Percentiles rank a stretch among this genome's conserved stretches.
Evolutionary conservation across 2,329 filamentous ascomycete species (phyloP).

Genomic region (Daldinia sp.): DNA sequence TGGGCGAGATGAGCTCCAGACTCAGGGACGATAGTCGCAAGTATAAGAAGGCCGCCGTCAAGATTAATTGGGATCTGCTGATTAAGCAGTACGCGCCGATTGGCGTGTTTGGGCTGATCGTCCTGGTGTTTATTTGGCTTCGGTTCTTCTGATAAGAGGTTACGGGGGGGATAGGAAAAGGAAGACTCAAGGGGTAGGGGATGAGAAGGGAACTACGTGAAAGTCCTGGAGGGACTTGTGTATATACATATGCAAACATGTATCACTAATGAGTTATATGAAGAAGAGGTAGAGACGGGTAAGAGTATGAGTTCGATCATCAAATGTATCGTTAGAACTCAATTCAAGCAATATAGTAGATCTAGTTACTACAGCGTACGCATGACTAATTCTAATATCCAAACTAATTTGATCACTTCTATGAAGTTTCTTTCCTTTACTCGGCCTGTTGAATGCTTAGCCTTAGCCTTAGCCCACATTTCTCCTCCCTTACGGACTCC

Average conservation of each 20-base stretch:
- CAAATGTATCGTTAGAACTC: conserved; percentile 19
- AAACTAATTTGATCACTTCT: conserved; percentile 21
- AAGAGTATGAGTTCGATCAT: conserved; percentile 12
- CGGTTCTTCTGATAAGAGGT: conserved; percentile 78
- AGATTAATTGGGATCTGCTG: conserved; percentile 98
- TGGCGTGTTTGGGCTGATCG: conserved; percentile 81
- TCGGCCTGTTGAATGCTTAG: conserved; percentile 9
- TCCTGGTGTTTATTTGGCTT: conserved; percentile 91
- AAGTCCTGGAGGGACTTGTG: neutral
- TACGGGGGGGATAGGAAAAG: neutral
- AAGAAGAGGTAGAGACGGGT: neutral
- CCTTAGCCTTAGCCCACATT: neutral
- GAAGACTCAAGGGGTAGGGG: neutral
- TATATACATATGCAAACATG: conserved; percentile 21
- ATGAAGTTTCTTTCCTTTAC: neutral
- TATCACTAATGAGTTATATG: conserved; percentile 5
- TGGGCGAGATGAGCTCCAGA: conserved; percentile 93
- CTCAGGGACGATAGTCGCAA: conserved; percentile 94
- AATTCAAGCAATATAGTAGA: neutral
- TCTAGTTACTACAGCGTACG: conserved; percentile 3
- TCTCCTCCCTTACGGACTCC: neutral
- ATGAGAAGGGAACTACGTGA: neutral
- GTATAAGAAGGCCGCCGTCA: conserved; percentile 90
- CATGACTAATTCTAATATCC: conserved; percentile 15
- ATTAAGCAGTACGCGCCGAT: conserved; percentile 97